Conservation (phyloP, 2,329 filamentous ascomycete species). For the Calonectria honghensis region DNA sequence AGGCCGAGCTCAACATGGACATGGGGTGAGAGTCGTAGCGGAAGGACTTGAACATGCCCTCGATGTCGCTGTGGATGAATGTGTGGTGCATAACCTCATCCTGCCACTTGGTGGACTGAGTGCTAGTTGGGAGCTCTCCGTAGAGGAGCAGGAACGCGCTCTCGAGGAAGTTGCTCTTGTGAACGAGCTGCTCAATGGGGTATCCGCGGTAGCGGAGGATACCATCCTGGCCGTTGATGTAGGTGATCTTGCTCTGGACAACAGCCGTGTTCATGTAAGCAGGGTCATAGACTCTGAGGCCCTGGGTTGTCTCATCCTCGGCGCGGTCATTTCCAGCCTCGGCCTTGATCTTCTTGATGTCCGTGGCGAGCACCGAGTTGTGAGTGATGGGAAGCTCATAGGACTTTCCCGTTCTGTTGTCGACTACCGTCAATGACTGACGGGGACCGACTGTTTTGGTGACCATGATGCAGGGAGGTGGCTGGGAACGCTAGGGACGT, state of each 20-base stretch:
- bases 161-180: constrained; percentile 70
- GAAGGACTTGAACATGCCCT: constrained; percentile 71
- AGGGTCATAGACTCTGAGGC: constrained; percentile 70
- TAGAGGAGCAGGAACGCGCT: constrained; percentile 71
- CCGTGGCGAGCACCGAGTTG: constrained; percentile 70
- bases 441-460: constrained; percentile 32
- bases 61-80: constrained; percentile 69
- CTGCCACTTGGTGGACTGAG: constrained; percentile 65
- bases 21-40: constrained; percentile 72
- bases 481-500: not conserved
- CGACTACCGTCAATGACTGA: constrained; percentile 65
- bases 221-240: constrained; percentile 71
- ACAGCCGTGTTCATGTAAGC: constrained; percentile 73
- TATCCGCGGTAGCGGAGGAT: constrained; percentile 72
- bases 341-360: constrained; percentile 71
- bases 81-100: constrained; percentile 71
- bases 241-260: constrained; percentile 69
- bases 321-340: constrained; percentile 58
- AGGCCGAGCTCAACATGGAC: constrained; percentile 70
- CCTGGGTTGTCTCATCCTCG: constrained; percentile 69
- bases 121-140: constrained; percentile 67
- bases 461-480: constrained; percentile 25
- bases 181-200: constrained; percentile 70
- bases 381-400: constrained; percentile 70
- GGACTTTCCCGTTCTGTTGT: constrained; percentile 69